These are phyloP conservation scores for Calonectria pauciramosa DNA, from an alignment of 2,329 filamentous ascomycete genomes.

Conservation along the genomic window DNA sequence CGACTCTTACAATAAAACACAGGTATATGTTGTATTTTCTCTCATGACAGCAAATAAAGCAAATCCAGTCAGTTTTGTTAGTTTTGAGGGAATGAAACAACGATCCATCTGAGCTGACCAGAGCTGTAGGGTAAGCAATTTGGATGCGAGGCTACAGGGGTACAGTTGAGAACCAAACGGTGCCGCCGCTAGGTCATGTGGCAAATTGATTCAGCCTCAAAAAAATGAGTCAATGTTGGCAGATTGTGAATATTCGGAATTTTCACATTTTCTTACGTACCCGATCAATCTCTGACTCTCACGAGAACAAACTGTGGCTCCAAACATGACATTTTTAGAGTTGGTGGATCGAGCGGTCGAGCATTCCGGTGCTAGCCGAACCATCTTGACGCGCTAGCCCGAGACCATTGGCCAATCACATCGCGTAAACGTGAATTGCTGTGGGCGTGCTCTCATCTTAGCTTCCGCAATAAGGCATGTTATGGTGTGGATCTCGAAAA, in stretches of 20 bases:
- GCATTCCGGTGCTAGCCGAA: not conserved
- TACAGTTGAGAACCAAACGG: not conserved
- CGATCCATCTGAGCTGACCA: not conserved
- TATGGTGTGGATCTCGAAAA: conserved; percentile 5
- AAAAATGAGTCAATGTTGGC: not conserved
- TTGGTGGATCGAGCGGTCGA: not conserved
- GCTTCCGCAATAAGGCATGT: conserved; percentile 22
- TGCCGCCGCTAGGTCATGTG: not conserved
- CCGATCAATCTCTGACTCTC: not conserved
- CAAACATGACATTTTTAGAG: not conserved
- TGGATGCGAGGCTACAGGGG: no score
- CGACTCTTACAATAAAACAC: not conserved
- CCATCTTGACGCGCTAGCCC: not conserved
- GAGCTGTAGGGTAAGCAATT: not conserved
- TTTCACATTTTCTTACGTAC: not conserved
- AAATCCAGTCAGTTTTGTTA: not conserved
- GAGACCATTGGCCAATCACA: not conserved
- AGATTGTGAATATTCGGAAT: not conserved
- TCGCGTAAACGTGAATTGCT: not conserved
- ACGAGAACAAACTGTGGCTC: conserved; percentile 3
- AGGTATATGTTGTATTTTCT: not conserved
- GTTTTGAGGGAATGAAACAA: not conserved
- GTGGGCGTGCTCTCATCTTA: conserved; percentile 20
- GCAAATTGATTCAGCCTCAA: not conserved
- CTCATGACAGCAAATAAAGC: not conserved